These are phyloP conservation scores for Vigna hirtella DNA, from an alignment of 306 rosid species.

Conservation along the genomic window DNA sequence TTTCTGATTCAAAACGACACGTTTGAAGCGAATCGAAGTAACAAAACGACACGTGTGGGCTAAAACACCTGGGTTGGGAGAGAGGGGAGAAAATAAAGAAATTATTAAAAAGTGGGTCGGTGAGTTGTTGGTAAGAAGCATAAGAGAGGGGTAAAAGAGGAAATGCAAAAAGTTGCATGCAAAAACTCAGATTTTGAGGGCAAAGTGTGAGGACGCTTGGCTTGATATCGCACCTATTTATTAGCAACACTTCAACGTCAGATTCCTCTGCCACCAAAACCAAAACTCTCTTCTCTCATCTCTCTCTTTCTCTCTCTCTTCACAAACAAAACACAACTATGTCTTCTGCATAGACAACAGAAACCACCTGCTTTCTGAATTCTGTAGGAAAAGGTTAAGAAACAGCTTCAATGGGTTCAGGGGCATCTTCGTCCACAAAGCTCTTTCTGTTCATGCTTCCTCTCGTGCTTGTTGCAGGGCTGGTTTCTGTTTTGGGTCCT, in stretches of 20 bases:
- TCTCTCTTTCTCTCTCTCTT: background rate
- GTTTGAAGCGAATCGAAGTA: background rate
- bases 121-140: background rate
- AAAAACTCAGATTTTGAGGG: slow-evolving; percentile 50
- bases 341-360: slow-evolving; percentile 22
- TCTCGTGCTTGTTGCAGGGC: slow-evolving; percentile 58
- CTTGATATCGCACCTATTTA: slow-evolving; percentile 58
- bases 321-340: slow-evolving; percentile 13
- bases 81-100: slow-evolving; percentile 21
- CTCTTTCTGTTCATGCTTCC: slow-evolving; percentile 62
- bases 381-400: background rate
- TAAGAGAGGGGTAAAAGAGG: slow-evolving; percentile 56
- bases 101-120: background rate
- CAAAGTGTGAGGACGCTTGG: slow-evolving; percentile 62
- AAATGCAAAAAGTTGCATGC: slow-evolving; percentile 71
- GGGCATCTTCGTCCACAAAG: slow-evolving; percentile 49
- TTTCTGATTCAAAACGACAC: slow-evolving; percentile 23
- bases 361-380: background rate
- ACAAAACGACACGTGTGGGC: slow-evolving; percentile 35
- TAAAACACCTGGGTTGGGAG: background rate
- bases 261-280: slow-evolving; percentile 32
- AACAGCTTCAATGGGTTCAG: slow-evolving; percentile 37
- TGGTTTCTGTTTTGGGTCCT: slow-evolving; percentile 65
- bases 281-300: slow-evolving; percentile 32
- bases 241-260: slow-evolving; percentile 48